Percentiles rank a stretch among this genome's conserved stretches.
These are phyloP conservation scores for Aphanomyces cochlioides DNA, from an alignment of 352 stramenopile genomes.

Conservation along the genomic window DNA sequence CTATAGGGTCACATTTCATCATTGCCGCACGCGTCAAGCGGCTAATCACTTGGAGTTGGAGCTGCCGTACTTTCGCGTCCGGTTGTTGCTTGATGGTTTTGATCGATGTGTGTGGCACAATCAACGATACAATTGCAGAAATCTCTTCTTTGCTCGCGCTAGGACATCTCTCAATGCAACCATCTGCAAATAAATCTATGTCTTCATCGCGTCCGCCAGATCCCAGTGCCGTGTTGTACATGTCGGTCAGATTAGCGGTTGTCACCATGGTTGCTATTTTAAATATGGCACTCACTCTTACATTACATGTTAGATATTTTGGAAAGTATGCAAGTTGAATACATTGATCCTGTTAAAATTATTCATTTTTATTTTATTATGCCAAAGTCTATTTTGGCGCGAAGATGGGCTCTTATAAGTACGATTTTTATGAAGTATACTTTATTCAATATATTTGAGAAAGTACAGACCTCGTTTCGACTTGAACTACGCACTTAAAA, in stretches of 20 bases:
- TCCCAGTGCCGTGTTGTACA: background rate
- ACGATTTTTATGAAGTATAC: conserved; percentile 6
- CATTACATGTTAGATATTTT: no score
- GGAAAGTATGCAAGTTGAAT: background rate
- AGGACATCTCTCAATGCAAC: conserved; percentile 27
- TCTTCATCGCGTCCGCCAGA: conserved; percentile 5
- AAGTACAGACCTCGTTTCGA: background rate
- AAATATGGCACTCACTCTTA: no score
- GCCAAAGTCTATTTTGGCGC: background rate
- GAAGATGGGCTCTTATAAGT: conserved; percentile 19
- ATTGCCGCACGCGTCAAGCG: conserved; percentile 35
- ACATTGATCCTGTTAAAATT: background rate
- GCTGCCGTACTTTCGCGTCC: conserved; percentile 43
- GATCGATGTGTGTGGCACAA: conserved; percentile 30
- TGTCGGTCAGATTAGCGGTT: background rate
- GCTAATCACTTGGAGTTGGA: conserved; percentile 67
- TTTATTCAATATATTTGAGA: background rate
- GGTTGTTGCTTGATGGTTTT: conserved; percentile 31
- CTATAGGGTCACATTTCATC: conserved; percentile 28
- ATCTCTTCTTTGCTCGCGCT: background rate
- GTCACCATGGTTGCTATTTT: no score
- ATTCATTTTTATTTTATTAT: conserved; percentile 12
- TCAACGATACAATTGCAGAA: conserved; percentile 23
- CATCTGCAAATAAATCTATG: conserved; percentile 6
- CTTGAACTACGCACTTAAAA: background rate